Conservation (phyloP, 2,329 filamentous ascomycete genomes). For the Raffaelea arxii region DNA sequence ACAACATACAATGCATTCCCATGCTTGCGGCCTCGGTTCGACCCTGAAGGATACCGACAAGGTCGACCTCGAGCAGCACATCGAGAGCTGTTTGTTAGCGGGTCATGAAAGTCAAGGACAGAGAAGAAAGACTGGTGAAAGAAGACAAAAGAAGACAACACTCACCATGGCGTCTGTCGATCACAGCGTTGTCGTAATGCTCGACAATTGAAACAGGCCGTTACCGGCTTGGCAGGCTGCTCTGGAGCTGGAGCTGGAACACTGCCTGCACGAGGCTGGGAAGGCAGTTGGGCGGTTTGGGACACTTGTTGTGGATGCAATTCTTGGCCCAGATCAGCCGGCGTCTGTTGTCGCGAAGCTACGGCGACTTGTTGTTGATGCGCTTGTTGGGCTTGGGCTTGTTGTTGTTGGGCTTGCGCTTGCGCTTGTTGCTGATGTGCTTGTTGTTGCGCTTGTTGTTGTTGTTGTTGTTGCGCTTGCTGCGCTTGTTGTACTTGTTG, state of each 20-base stretch:
- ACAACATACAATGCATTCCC: conserved; percentile 12
- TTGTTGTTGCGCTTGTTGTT: background rate
- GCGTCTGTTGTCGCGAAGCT: background rate
- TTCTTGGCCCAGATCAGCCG: no score
- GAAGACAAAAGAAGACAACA: background rate
- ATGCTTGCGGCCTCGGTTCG: conserved; percentile 14
- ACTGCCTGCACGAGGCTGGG: background rate
- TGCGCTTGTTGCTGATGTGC: background rate
- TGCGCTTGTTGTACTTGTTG: background rate
- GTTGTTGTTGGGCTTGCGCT: background rate
- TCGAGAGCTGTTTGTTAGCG: conserved; percentile 5
- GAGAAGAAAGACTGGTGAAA: background rate
- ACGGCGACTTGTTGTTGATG: no score
- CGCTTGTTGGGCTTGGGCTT: background rate
- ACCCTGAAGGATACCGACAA: conserved; percentile 12
- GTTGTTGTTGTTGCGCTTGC: background rate
- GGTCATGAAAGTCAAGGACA: background rate
- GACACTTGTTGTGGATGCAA: no score
- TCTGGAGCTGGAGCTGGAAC: background rate
- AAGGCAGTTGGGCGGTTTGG: background rate
- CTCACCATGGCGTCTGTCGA: conserved; percentile 12
- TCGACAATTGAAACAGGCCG: conserved; percentile 13
- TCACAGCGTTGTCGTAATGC: conserved; percentile 12
- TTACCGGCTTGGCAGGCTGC: conserved; percentile 8
- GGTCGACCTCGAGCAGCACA: conserved; percentile 9